Evolutionary conservation across 805 yeast species (phyloP).

Genomic region (Vanderwaltozyma verrucispora): DNA sequence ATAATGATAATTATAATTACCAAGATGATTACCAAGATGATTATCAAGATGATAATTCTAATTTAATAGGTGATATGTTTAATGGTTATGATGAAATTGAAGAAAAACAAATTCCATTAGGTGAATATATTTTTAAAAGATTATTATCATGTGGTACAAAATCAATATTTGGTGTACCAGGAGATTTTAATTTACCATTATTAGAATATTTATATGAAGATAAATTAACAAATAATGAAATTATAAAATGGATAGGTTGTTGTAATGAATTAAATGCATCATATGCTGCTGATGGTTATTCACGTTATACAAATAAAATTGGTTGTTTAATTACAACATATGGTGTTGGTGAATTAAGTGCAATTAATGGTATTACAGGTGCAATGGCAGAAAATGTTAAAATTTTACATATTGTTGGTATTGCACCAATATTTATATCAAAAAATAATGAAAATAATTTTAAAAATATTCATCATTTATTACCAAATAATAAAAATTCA

Average conservation of each 20-base stretch:
- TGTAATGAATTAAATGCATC: constrained; percentile 88
- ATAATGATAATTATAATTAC: too few species aligned
- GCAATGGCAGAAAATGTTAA: constrained; percentile 76
- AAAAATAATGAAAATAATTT: constrained; percentile 6
- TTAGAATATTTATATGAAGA: constrained; percentile 54
- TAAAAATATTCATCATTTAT: constrained; percentile 46
- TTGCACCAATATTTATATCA: constrained; percentile 9
- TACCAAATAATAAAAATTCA: constrained; percentile 38
- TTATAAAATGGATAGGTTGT: constrained; percentile 63
- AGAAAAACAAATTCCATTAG: constrained; percentile 35
- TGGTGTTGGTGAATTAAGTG: constrained; percentile 87
- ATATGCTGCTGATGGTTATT: constrained; percentile 85
- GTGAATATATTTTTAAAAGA: constrained; percentile 55
- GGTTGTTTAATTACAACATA: constrained; percentile 59
- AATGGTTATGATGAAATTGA: not conserved
- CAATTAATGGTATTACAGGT: constrained; percentile 74
- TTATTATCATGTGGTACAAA: constrained; percentile 43
- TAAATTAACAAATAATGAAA: not conserved
- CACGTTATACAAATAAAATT: constrained; percentile 51
- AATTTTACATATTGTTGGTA: constrained; percentile 73
- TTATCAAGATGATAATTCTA: too few species aligned
- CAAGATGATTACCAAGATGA: too few species aligned
- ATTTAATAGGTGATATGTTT: not conserved
- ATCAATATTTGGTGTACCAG: constrained; percentile 70
- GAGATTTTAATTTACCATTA: constrained; percentile 59